Evolutionary conservation across 148 eudicot genomes (phyloP).

Genomic region (Rhododendron ovatum): DNA sequence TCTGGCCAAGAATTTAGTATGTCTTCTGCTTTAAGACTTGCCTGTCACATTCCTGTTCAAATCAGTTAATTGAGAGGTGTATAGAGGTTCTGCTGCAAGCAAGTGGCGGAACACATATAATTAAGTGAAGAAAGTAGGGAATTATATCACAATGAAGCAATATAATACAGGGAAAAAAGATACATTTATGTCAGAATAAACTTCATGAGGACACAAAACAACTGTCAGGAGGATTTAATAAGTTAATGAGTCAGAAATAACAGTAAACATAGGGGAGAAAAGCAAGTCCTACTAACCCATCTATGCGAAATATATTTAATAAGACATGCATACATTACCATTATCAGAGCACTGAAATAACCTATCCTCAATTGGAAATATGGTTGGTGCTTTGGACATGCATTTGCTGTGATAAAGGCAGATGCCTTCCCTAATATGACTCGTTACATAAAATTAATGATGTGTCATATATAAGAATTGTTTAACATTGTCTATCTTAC

Average conservation of each 20-base stretch:
- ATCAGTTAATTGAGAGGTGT: slow-evolving; percentile 48
- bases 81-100: slow-evolving; percentile 9
- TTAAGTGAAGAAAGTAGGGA: not conserved
- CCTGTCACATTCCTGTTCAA: slow-evolving; percentile 85
- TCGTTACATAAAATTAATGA: not conserved
- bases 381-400: not conserved
- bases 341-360: not conserved
- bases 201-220: not conserved
- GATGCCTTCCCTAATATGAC: not conserved
- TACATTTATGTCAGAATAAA: not conserved
- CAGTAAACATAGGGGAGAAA: not conserved
- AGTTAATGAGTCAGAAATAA: not conserved
- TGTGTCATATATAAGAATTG: not conserved
- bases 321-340: not conserved
- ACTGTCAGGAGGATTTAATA: not conserved
- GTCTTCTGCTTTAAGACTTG: slow-evolving; percentile 82
- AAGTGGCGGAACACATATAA: not conserved
- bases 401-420: not conserved
- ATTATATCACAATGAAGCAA: not conserved
- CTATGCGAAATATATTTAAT: too few species aligned
- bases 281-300: not conserved
- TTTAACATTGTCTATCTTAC: not conserved
- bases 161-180: not conserved
- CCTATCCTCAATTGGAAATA: not conserved
- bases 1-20: slow-evolving; percentile 86